Evolutionary conservation across 148 eudicot genomes (phyloP).

Genomic region (Simmondsia chinensis): DNA sequence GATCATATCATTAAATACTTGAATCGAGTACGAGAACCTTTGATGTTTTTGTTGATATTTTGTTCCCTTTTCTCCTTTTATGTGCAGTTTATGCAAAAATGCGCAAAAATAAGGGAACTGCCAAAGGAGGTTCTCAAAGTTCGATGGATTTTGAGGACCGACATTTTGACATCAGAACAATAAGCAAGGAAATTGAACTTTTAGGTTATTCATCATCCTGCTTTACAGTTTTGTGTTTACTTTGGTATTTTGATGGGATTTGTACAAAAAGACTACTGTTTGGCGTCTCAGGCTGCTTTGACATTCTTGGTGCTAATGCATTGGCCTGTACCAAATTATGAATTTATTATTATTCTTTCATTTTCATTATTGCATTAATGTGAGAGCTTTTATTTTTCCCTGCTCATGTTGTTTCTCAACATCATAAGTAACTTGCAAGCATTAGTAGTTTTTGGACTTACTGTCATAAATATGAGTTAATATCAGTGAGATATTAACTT

Average conservation of each 20-base stretch:
- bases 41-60: no score
- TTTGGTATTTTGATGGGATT: not conserved
- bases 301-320: not conserved
- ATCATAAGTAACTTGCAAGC: no score
- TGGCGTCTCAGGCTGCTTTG: not conserved
- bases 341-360: not conserved
- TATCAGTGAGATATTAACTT: no score
- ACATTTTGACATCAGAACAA: slow-evolving; percentile 46
- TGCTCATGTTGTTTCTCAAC: no score
- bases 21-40: no score
- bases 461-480: no score
- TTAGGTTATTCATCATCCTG: slow-evolving; percentile 26
- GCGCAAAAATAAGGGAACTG: slow-evolving; percentile 22
- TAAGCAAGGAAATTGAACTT: slow-evolving; percentile 61
- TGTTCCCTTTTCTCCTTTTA: no score
- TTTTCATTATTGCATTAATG: no score
- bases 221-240: not conserved
- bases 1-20: no score
- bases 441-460: no score
- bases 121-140: slow-evolving; percentile 15
- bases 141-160: slow-evolving; percentile 32
- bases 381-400: no score
- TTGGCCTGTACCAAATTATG: not conserved
- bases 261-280: not conserved
- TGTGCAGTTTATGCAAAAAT: no score